Evolutionary conservation across 2,329 filamentous ascomycete species (phyloP), one percentile per base, ranked within the genome.

Genomic region (Leptosphaerulina australis): DNA sequence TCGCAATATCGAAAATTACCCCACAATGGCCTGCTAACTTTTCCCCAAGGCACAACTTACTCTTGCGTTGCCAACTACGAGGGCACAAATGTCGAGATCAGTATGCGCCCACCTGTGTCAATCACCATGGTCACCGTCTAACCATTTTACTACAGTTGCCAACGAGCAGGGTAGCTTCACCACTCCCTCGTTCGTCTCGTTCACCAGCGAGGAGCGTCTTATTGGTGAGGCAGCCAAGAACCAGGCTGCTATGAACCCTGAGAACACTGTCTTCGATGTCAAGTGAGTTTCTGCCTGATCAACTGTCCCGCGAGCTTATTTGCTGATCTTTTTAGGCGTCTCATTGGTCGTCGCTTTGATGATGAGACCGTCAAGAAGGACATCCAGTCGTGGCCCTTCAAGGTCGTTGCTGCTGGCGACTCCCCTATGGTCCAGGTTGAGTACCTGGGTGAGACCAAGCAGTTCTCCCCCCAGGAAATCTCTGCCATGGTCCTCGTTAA

Each of bases 171-270:
- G 93, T 85, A 92, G 86, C 81, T 96, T 96, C 82, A 97, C 94
- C 75, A 97, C 94, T 61, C 94, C 94, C 66, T 97, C 94, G 50
- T 99, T 97, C 84, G 94, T 99, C 76, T 96, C 91, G 70, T 99
- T 99, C 87, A 97, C 91, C 76, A 88, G 93, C 72, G 91, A 96
- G 83, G 94, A 99, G 85, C 92, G 94, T 79, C 83, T 99, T 81
- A 97, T 97, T 74, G 94, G 94, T 83, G 94, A 97, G 85, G 93
- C 94, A 56, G 94, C 94, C 75, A 99, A 97, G 90, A 99, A 99
- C 85, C 92, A 97, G 87, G 94, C 93, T 75, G 93, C 94, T 73
- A 96, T 97, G 91, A 99, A 99, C 90, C 94, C 94, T 60, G 79
- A 79, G 76, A 97, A 97, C 84, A 99, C 94, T 69, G 85, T 99